Evolutionary conservation across 1,284 basidiomycete species (phyloP), one percentile per base, ranked within the genome.

Genomic region (Cystobasidium slooffiae): DNA sequence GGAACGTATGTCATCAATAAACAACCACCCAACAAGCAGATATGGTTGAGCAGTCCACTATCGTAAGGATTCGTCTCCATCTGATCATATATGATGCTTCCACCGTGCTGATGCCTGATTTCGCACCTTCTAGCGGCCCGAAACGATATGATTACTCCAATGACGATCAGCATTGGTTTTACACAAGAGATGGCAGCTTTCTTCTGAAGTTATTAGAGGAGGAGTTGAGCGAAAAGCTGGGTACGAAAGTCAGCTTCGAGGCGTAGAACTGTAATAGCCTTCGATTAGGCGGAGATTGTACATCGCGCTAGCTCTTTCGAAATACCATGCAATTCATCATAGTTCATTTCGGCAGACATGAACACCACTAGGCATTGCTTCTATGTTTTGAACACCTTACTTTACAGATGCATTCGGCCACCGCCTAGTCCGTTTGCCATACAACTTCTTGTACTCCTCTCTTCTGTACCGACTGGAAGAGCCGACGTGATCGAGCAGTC

Each of bases 1-100:
- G 95, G 95, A 20, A 98, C 93, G n/a, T 99, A 97, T 84, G 96
- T 98, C 52, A 92, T 99, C 84, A 99, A 99, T 85, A 99, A 99
- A 86, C 96, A 99, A 83, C 96, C 96, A 9, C 96, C 97, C 6
- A 98, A 98, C 82, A 94, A 94, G 83, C 97, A 99, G 83, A 98
- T 99, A 81, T 99, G 96, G 96, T 86, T 99, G 44, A 95, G 93
- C 12, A 96, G 93, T 46, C 96, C 96, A 0, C 22, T 76, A 52
- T 67, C 68, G 55, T 67, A 49, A 52, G 72, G 72, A 22, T 14
- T 24, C 51, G 16, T 24, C 1, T 58, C 2, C 1, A 16, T 58
- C 16, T 39, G 5, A 5, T 24, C 7, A 6, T 39, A 41, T 1
- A 62, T 62, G 22, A 12, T 5, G 10, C 3, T 14, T n/a, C 9